phyloP scores from a whole-genome alignment of 768 basidiomycete species.

The Candolleomyces efflorescens region DNA sequence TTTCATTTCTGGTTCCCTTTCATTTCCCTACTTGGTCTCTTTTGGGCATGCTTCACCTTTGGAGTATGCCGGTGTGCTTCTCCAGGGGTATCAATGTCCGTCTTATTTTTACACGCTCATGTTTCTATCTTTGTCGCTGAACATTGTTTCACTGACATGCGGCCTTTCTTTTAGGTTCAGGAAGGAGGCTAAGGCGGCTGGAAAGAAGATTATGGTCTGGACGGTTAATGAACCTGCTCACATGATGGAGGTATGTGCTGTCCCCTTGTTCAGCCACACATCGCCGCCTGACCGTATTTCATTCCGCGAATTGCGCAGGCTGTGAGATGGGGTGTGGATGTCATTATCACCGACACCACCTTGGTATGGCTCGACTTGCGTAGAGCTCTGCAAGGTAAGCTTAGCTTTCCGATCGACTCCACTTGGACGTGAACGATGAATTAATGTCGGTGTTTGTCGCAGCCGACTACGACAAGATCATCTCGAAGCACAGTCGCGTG shows the following conservation, averaged over 20 bases:
- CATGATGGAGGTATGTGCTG: conserved; percentile 73
- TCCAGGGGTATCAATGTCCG: conserved; percentile 44
- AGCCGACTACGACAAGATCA: conserved; percentile 68
- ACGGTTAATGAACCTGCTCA: conserved; percentile 88
- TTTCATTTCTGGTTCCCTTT: conserved; percentile 1
- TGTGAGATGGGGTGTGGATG: conserved; percentile 74
- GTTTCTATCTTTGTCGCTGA: conserved; percentile 13
- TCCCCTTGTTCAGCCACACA: background rate
- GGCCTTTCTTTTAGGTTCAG: conserved; percentile 54
- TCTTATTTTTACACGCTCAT: conserved; percentile 18
- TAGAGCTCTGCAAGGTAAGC: conserved; percentile 50
- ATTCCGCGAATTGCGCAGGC: conserved; percentile 33
- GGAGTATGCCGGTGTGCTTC: background rate
- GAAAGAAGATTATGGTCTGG: conserved; percentile 91
- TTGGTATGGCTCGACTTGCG: conserved; percentile 65
- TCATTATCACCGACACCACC: conserved; percentile 75
- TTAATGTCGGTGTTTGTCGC: background rate
- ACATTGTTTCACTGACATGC: background rate
- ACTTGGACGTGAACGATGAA: background rate
- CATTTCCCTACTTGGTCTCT: background rate
- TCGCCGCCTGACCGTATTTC: background rate
- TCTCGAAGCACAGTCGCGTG: conserved; percentile 55
- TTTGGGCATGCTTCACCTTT: background rate
- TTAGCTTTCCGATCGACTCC: conserved; percentile 16
- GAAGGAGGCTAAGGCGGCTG: conserved; percentile 68